phyloP scores from a whole-genome alignment of 805 yeast genomes.

The Saturnispora kantuleensis region DNA sequence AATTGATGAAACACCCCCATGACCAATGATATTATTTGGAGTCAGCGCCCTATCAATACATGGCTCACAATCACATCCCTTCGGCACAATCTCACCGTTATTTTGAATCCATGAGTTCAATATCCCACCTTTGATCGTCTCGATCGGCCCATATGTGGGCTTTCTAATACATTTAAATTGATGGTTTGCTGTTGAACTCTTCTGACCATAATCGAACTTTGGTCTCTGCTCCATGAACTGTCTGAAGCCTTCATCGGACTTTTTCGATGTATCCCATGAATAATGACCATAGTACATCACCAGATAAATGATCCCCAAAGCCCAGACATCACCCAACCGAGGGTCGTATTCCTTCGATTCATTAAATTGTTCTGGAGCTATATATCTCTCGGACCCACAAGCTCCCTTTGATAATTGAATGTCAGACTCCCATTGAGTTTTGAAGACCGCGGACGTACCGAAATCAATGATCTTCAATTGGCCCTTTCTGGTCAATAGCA shows the following conservation, averaged over 20 bases:
- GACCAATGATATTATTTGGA: constrained; percentile 6
- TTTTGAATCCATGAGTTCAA: constrained; percentile 11
- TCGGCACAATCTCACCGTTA: constrained; percentile 11
- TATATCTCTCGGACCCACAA: constrained; percentile 84
- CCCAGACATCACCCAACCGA: constrained; percentile 80
- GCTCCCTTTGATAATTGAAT: constrained; percentile 62
- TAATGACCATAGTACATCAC: constrained; percentile 43
- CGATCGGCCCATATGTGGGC: constrained; percentile 45
- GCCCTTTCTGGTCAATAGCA: constrained; percentile 59
- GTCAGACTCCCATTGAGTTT: constrained; percentile 80
- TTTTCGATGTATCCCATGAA: constrained; percentile 29
- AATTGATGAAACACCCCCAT: constrained; percentile 4
- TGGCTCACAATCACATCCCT: constrained; percentile 9
- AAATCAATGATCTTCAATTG: constrained; percentile 70
- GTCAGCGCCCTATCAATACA: constrained; percentile 5
- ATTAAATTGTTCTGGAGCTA: constrained; percentile 80
- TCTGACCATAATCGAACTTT: constrained; percentile 21
- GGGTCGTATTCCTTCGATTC: constrained; percentile 56
- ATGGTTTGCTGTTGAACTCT: constrained; percentile 20
- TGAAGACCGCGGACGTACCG: constrained; percentile 85
- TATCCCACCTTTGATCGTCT: constrained; percentile 35
- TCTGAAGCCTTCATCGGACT: constrained; percentile 32
- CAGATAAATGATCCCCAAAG: constrained; percentile 68
- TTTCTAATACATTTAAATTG: constrained; percentile 25
- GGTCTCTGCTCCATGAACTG: constrained; percentile 40